Evolutionary conservation across 2,329 filamentous ascomycete species (phyloP), one percentile per base, ranked within the genome.

Genomic region (Dendryphion nanum): DNA sequence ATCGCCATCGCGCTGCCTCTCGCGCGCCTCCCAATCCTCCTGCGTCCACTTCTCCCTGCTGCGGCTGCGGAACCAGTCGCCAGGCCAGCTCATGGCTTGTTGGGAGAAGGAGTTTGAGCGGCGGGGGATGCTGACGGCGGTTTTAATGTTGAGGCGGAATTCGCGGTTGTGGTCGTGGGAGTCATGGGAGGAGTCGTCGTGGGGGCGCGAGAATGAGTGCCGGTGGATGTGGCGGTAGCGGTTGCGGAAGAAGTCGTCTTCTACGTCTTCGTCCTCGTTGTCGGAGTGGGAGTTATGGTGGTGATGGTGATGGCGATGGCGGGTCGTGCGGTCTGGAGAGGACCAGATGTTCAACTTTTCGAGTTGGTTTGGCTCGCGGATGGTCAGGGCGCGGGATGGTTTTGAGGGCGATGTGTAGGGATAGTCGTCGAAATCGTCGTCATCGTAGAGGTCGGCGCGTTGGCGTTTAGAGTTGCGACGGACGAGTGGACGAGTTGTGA

Each of bases 271-370:
- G 17, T 51, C 39, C 14, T 53, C 38, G 12, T 37, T 35, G 8
- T 40, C 30, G 30, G 33, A 26, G 23, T 26, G 10, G 23, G 10
- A 26, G 23, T 30, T 7, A 33, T n/a, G 23, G 16, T 30, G 30
- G 30, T 40, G 33, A n/a, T 32, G 24, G 12, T 40, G 31, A 34
- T 36, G 18, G 36, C 28, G 18, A 12, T 33, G 21, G 32, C 33
- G 14, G 14, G 31, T 34, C n/a, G n/a, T n/a, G n/a, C n/a, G n/a
- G n/a, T n/a, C n/a, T 10, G 19, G 40, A 5, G 30, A 23, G 14
- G 47, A 51, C 51, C 55, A 60, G 46, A 63, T 45, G 40, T 60
- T 60, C 49, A 59, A 63, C 36, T 60, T 59, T 40, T 62, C 56
- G 14, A 61, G 46, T 33, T 53, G 49, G 33, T 46, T 50, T 33